Base-by-base conservation (phyloP, 208 protist species). In the Histomonas meleagridis region DNA sequence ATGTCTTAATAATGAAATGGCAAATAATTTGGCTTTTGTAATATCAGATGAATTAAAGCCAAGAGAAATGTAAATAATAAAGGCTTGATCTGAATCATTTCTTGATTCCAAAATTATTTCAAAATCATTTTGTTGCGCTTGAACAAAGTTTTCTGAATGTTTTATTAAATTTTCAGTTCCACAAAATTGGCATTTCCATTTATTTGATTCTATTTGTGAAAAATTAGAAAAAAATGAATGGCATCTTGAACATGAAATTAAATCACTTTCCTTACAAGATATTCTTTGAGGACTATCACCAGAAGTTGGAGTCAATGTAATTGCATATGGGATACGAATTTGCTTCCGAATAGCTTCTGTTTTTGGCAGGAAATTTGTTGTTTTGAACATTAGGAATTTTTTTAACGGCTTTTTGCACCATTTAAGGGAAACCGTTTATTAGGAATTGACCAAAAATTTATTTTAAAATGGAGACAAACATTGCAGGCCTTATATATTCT, bases 381-480 rank as follows among this genome's bases (percentile, higher is more conserved):
- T n/a, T n/a, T n/a, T n/a, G 16, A 32, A 10, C 60, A 65, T 65
- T n/a, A n/a, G n/a, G n/a, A n/a, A n/a, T n/a, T n/a, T n/a, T n/a
- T n/a, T n/a, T n/a, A n/a, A n/a, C n/a, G n/a, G n/a, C n/a, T n/a
- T n/a, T n/a, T n/a, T n/a, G n/a, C n/a, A n/a, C n/a, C n/a, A n/a
- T n/a, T n/a, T n/a, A n/a, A n/a, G n/a, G n/a, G n/a, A n/a, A n/a
- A n/a, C n/a, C n/a, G n/a, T n/a, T n/a, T n/a, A n/a, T n/a, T n/a
- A n/a, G n/a, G n/a, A n/a, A n/a, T n/a, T 72, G 65, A 72, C 65
- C n/a, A 72, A 28, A 72, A 72, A 43, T 72, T 72, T 32, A 72
- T 40, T 12, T 43, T 26, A 72, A 72, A 72, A 10, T 72, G 65
- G 60, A 65, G 3, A n/a, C 60, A n/a, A 65, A 65, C 60, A n/a